These are phyloP conservation scores for Tephrocybe sp. DNA, from an alignment of 768 basidiomycete genomes.

Conservation along the genomic window DNA sequence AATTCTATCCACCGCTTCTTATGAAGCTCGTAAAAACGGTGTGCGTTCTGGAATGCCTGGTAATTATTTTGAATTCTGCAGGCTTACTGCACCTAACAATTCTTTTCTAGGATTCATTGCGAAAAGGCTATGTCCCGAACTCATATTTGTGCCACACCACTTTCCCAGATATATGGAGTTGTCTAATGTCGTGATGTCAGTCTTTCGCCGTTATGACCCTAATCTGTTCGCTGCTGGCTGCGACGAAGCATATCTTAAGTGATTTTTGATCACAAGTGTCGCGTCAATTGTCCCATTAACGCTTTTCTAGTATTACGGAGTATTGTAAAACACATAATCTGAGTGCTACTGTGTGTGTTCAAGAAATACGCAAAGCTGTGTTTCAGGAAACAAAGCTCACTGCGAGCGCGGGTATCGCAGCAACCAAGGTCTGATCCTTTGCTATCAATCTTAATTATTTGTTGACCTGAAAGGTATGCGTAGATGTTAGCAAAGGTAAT, in stretches of 20 bases:
- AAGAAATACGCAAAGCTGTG: slow-evolving; percentile 72
- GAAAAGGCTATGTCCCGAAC: slow-evolving; percentile 88
- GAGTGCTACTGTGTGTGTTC: slow-evolving; percentile 70
- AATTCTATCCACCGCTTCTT: slow-evolving; percentile 86
- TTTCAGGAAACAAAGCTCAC: slow-evolving; percentile 80
- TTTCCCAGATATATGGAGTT: slow-evolving; percentile 65
- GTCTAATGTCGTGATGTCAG: slow-evolving; percentile 71
- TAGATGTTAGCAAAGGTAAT: slow-evolving; percentile 90
- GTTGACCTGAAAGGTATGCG: slow-evolving; percentile 2
- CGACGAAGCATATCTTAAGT: slow-evolving; percentile 95
- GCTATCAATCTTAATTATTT: slow-evolving; percentile 5
- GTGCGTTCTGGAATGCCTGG: slow-evolving; percentile 96
- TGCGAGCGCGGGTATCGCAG: slow-evolving; percentile 93
- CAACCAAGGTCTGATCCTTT: slow-evolving; percentile 70
- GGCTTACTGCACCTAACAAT: not conserved
- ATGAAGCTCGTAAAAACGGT: slow-evolving; percentile 88
- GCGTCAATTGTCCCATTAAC: not conserved
- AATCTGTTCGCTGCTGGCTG: slow-evolving; percentile 74
- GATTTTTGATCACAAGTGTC: slow-evolving; percentile 20
- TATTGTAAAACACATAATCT: slow-evolving; percentile 74
- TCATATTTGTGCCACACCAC: slow-evolving; percentile 64
- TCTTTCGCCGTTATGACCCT: slow-evolving; percentile 68
- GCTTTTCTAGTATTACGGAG: slow-evolving; percentile 62
- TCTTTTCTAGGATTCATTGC: slow-evolving; percentile 76
- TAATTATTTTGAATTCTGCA: slow-evolving; percentile 25